These are phyloP conservation scores for Funneliformis mosseae DNA, from an alignment of 192 early-diverging fungal genomes.

Conservation along the genomic window DNA sequence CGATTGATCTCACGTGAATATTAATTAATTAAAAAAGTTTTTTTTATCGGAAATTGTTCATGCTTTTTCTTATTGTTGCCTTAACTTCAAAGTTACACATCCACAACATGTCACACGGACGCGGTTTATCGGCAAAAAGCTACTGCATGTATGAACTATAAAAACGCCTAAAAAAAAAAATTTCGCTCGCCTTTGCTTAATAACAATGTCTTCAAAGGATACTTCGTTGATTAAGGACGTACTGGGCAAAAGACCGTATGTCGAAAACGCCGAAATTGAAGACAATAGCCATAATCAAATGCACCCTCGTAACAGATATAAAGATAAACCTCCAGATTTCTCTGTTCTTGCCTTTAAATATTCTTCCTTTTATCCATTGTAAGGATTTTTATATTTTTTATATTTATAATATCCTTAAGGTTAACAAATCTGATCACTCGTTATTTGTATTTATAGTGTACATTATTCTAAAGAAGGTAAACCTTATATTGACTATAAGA, in stretches of 20 bases:
- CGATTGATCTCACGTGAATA: too few relatives aligned
- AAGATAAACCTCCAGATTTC: constrained; percentile 60
- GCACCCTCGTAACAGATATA: constrained; percentile 65
- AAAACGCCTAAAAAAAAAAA: too few relatives aligned
- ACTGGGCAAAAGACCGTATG: background rate
- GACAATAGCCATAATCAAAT: constrained; percentile 37
- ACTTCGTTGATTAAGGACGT: background rate
- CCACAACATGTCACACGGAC: too few relatives aligned
- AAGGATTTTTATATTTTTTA: constrained; percentile 16
- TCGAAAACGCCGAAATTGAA: background rate
- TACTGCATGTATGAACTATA: too few relatives aligned
- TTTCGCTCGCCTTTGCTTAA: background rate
- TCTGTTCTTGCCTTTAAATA: constrained; percentile 49
- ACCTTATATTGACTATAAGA: constrained; percentile 62
- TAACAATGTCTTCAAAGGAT: background rate
- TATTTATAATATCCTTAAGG: background rate
- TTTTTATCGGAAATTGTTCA: too few relatives aligned
- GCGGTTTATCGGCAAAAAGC: too few relatives aligned
- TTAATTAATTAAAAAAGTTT: too few relatives aligned
- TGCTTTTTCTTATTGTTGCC: too few relatives aligned
- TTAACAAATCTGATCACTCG: background rate
- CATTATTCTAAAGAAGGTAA: constrained; percentile 27
- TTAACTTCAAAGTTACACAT: too few relatives aligned
- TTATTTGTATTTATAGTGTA: constrained; percentile 16
- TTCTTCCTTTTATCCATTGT: constrained; percentile 53